Base-by-base conservation (phyloP, 164 flowering plant species). In the Pachysandra terminalis region DNA sequence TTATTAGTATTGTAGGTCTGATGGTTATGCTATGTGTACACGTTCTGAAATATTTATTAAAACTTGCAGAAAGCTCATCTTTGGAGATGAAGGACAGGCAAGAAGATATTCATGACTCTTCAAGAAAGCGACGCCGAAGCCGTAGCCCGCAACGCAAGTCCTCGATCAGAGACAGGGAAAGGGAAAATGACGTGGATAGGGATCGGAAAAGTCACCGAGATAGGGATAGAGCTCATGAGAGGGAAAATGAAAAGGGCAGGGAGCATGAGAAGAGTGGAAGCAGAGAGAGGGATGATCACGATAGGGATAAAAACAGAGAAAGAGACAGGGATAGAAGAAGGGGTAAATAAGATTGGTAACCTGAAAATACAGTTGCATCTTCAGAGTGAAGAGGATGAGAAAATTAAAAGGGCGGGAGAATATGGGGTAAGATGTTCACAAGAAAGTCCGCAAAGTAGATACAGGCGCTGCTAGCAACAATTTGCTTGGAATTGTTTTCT, bases 81-180 rank as follows among this genome's bases (percentile, higher is more conserved):
- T 61, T 74, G 23, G 96, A 87, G 80, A 83, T 87, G 75, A 85
- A 82, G 68, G 91, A 86, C 14, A 81, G 80, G 70, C 80, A 75
- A 35, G 93, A 80, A 70, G 90, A 87, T 68, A 65, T 73, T 14
- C 90, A 68, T 59, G 94, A 88, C 1, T 73, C 83, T 57, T 82
- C 90, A 53, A 84, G 86, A 76, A 94, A 91, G 78, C 85, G 96
- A 28, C 85, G 78, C 64, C 87, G n/a, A n/a, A n/a, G n/a, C n/a
- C 68, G 73, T 69, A 94, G 98, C 74, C 97, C 97, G 24, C 87
- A 68, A 25, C 74, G 83, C 65, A 91, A 80, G 79, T 81, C 81
- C 68, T 78, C 84, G 45, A 70, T 53, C 73, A 81, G 81, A 64
- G 88, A 81, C 59, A 80, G 82, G 70, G 86, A 86, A 3, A 85